These are phyloP conservation scores for Myxozyma geophila DNA, from an alignment of 805 yeast species.

Conservation along the genomic window DNA sequence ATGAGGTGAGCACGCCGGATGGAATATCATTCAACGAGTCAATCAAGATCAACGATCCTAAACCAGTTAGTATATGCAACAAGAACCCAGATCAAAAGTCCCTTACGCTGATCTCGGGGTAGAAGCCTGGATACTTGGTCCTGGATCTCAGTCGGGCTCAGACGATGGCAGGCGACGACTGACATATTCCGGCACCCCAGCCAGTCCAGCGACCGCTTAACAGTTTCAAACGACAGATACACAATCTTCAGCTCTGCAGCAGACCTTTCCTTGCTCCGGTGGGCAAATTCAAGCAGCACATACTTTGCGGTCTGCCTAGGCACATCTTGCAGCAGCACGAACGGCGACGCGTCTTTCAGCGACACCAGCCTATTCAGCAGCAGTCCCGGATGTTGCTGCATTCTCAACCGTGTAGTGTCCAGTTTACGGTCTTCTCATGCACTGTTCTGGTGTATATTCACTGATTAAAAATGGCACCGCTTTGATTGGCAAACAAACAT, in stretches of 20 bases:
- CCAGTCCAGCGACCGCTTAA: constrained; percentile 41
- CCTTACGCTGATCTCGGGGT: constrained; percentile 21
- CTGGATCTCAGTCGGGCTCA: constrained; percentile 17
- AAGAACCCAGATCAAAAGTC: not conserved
- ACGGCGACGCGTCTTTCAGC: constrained; percentile 74
- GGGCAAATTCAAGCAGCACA: constrained; percentile 62
- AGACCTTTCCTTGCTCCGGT: constrained; percentile 45
- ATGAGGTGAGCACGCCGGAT: constrained; percentile 52
- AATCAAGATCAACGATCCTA: constrained; percentile 53
- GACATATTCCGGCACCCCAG: not conserved
- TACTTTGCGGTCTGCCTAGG: constrained; percentile 66
- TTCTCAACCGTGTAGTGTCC: not conserved
- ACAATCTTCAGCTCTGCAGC: constrained; percentile 47
- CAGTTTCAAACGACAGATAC: constrained; percentile 73
- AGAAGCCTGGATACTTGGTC: constrained; percentile 37
- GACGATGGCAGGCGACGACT: constrained; percentile 19
- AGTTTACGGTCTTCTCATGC: not conserved
- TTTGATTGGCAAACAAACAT: not conserved
- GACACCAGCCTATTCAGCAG: constrained; percentile 68
- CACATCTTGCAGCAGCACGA: constrained; percentile 70
- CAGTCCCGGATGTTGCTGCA: constrained; percentile 15
- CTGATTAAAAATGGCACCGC: not conserved
- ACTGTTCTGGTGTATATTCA: not conserved
- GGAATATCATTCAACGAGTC: constrained; percentile 71
- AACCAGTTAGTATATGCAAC: not conserved